Evolutionary conservation across 768 basidiomycete species (phyloP).

Genomic region (Kwoniella pini): DNA sequence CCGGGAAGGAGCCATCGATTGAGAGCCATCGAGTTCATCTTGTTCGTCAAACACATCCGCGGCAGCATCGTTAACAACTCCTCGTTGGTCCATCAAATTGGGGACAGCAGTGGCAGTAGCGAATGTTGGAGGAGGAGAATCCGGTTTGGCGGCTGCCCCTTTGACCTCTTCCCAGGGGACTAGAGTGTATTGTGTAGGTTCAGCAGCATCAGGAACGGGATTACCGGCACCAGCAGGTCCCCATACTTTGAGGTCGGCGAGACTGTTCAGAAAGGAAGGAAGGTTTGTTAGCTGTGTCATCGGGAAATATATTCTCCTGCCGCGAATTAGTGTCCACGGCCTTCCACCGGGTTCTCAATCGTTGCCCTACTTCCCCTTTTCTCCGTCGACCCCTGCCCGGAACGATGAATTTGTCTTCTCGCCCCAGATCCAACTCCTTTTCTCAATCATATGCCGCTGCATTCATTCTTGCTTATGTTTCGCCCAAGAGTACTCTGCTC

Average conservation of each 20-base stretch:
- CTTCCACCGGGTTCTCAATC: neutral
- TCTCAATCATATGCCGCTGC: neutral
- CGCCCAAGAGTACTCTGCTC: too few species aligned
- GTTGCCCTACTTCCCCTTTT: neutral
- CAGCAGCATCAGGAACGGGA: constrained; percentile 57
- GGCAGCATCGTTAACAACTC: constrained; percentile 56
- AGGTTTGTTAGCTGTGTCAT: too few species aligned
- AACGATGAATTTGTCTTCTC: too few species aligned
- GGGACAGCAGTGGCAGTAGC: constrained; percentile 45
- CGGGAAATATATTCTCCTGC: too few species aligned
- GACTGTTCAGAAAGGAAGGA: constrained; percentile 17
- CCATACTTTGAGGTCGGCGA: constrained; percentile 65
- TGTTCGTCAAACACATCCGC: constrained; percentile 53
- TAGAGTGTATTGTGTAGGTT: constrained; percentile 65
- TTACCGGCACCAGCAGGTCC: constrained; percentile 57
- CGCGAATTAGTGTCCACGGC: neutral
- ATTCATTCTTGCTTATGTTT: too few species aligned
- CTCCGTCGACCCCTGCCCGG: neutral
- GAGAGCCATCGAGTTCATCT: constrained; percentile 32
- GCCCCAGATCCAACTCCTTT: neutral
- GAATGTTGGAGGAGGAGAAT: constrained; percentile 51
- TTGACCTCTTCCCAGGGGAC: constrained; percentile 70
- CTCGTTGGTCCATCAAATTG: constrained; percentile 61
- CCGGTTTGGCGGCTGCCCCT: constrained; percentile 50
- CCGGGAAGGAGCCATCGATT: constrained; percentile 26